phyloP scores from a whole-genome alignment of 805 yeast species.

The Metschnikowia reukaufii region DNA sequence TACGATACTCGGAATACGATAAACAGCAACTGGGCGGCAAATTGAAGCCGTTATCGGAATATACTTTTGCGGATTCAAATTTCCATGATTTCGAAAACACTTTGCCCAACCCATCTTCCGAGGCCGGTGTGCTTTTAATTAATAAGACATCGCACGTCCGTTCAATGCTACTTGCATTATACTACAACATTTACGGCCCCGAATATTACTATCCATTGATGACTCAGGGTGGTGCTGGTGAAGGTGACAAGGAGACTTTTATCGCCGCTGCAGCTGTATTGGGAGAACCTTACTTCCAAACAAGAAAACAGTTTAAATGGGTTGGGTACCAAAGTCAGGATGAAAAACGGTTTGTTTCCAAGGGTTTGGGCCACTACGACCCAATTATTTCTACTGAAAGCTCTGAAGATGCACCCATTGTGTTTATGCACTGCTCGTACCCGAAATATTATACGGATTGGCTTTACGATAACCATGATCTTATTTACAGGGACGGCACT shows the following conservation, averaged over 20 bases:
- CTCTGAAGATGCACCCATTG: constrained; percentile 19
- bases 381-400: constrained; percentile 25
- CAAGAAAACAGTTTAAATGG: constrained; percentile 45
- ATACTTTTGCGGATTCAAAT: constrained; percentile 34
- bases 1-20: constrained; percentile 35
- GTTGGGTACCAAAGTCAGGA: constrained; percentile 36
- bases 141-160: constrained; percentile 59
- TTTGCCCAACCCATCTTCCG: constrained; percentile 65
- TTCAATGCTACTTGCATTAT: constrained; percentile 58
- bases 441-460: constrained; percentile 46
- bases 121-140: constrained; percentile 67
- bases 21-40: constrained; percentile 31
- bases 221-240: constrained; percentile 74
- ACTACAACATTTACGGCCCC: constrained; percentile 68
- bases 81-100: constrained; percentile 65
- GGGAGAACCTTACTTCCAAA: constrained; percentile 52
- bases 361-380: constrained; percentile 42
- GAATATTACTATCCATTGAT: constrained; percentile 63
- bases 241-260: constrained; percentile 80
- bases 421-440: constrained; percentile 61
- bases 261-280: constrained; percentile 63
- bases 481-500: constrained; percentile 30
- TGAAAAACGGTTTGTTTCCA: constrained; percentile 22
- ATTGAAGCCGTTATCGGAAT: constrained; percentile 22
- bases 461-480: constrained; percentile 27